These are phyloP conservation scores for Ceratocystis eucalypticola DNA, from an alignment of 2,329 filamentous ascomycete genomes.

Conservation along the genomic window DNA sequence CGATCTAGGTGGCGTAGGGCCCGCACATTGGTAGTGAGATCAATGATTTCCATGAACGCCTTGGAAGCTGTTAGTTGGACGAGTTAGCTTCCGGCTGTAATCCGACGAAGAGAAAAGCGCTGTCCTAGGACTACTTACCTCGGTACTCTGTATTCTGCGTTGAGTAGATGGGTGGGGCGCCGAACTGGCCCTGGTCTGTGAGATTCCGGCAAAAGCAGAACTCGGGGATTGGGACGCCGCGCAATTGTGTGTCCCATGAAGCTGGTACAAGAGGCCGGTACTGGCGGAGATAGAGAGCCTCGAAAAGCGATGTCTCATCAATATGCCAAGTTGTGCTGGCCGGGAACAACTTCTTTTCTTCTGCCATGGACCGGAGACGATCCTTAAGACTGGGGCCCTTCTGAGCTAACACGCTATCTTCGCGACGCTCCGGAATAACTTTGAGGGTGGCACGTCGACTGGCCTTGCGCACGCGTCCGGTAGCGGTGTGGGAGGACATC, in stretches of 20 bases:
- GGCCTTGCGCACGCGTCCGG: constrained; percentile 4
- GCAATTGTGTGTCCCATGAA: constrained; percentile 26
- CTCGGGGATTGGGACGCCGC: constrained; percentile 28
- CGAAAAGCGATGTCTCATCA: constrained; percentile 35
- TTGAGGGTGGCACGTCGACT: not conserved
- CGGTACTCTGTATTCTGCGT: constrained; percentile 27
- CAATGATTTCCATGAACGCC: constrained; percentile 29
- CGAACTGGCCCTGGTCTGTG: constrained; percentile 22
- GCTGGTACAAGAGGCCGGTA: constrained; percentile 30
- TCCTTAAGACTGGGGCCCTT: constrained; percentile 12
- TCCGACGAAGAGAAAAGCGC: not conserved
- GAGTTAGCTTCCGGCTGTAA: not conserved
- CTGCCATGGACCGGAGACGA: constrained; percentile 30
- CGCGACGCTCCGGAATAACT: not conserved
- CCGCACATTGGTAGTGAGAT: constrained; percentile 29
- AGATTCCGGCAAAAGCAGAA: constrained; percentile 25
- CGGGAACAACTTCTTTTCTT: constrained; percentile 31
- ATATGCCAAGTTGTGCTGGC: constrained; percentile 37
- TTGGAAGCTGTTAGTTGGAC: constrained; percentile 27
- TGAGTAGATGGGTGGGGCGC: constrained; percentile 29
- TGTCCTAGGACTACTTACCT: constrained; percentile 23
- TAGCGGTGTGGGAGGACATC: not conserved
- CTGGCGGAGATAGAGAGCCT: constrained; percentile 31
- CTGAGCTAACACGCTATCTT: not conserved
- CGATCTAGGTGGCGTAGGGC: constrained; percentile 28